A percentile compares a stretch with the other conserved stretches of the same genome.
These are phyloP conservation scores for Amanita muscaria DNA, from an alignment of 768 basidiomycete species.

Conservation along the genomic window DNA sequence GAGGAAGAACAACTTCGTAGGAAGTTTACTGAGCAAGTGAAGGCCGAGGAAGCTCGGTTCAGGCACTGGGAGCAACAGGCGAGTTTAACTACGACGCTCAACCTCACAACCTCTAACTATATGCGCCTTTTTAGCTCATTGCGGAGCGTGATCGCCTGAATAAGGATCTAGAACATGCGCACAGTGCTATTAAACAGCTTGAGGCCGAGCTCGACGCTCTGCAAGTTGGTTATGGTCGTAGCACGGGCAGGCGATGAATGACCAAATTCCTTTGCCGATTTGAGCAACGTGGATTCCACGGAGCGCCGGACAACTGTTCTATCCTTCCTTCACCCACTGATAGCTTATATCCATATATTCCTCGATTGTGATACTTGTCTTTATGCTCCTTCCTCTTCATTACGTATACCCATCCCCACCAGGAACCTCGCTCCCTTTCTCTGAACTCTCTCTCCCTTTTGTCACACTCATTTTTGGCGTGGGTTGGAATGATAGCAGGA, in stretches of 20 bases:
- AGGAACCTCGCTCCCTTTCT: neutral
- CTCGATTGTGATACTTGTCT: neutral
- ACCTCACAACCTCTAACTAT: slow-evolving; percentile 7
- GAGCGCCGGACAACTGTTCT: neutral
- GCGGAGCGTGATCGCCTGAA: slow-evolving; percentile 97
- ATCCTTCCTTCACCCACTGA: neutral
- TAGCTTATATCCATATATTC: slow-evolving; percentile 6
- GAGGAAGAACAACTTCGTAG: slow-evolving; percentile 96
- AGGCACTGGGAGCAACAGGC: slow-evolving; percentile 99
- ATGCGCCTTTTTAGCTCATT: slow-evolving; percentile 63
- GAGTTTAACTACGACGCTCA: slow-evolving; percentile 23
- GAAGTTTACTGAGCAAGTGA: slow-evolving; percentile 99
- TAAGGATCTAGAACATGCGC: slow-evolving; percentile 93
- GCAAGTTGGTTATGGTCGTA: slow-evolving; percentile 77
- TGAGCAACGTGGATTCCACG: no score
- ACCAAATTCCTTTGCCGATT: no score
- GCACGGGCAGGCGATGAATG: slow-evolving; percentile 53
- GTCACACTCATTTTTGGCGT: neutral
- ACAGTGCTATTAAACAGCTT: slow-evolving; percentile 85
- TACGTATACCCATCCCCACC: slow-evolving; percentile 2
- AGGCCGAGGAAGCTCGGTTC: slow-evolving; percentile 94
- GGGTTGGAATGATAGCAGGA: slow-evolving; percentile 6
- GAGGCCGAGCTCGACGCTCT: slow-evolving; percentile 88
- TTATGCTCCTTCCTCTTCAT: neutral
- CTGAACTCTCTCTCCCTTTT: neutral